These are phyloP conservation scores for Phytopythium delawarense DNA, from an alignment of 352 stramenopile genomes.

Conservation along the genomic window DNA sequence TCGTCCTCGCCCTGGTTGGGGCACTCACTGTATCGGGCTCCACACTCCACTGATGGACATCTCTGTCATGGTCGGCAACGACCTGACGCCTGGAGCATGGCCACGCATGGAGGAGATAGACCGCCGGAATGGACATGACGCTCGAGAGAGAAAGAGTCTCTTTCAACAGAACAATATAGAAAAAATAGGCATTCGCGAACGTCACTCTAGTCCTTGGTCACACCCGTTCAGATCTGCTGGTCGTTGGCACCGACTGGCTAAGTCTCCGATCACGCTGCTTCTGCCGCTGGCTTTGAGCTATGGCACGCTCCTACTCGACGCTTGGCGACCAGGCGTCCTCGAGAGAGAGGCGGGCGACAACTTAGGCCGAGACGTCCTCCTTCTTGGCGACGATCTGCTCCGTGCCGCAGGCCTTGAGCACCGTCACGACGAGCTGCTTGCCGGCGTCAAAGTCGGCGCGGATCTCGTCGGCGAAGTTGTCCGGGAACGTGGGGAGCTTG, in stretches of 20 bases:
- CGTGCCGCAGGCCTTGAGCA: slow-evolving; percentile 96
- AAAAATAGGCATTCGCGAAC: slow-evolving; percentile 41
- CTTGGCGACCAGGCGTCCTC: not conserved
- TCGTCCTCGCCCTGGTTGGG: slow-evolving; percentile 30
- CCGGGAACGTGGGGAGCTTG: slow-evolving; percentile 95
- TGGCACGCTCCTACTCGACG: not conserved
- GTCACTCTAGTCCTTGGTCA: slow-evolving; percentile 28
- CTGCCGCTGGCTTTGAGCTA: not conserved
- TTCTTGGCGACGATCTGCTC: slow-evolving; percentile 99
- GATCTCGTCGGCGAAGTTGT: slow-evolving; percentile 96
- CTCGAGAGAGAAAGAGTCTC: slow-evolving; percentile 3
- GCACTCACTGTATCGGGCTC: slow-evolving; percentile 3
- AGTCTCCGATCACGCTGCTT: slow-evolving; percentile 7
- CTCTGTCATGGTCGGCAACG: no score
- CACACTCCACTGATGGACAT: not conserved
- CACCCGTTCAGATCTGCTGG: slow-evolving; percentile 10
- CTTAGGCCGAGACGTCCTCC: slow-evolving; percentile 78
- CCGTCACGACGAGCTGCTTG: slow-evolving; percentile 95
- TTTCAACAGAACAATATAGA: slow-evolving; percentile 29
- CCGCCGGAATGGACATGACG: not conserved
- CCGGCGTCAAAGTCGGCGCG: slow-evolving; percentile 94
- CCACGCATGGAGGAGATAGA: not conserved
- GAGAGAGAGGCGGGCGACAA: not conserved
- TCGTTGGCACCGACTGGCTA: slow-evolving; percentile 6
- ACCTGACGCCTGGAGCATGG: no score